Conservation (phyloP, 2,329 filamentous ascomycete genomes). For the Lanzia echinophila region DNA sequence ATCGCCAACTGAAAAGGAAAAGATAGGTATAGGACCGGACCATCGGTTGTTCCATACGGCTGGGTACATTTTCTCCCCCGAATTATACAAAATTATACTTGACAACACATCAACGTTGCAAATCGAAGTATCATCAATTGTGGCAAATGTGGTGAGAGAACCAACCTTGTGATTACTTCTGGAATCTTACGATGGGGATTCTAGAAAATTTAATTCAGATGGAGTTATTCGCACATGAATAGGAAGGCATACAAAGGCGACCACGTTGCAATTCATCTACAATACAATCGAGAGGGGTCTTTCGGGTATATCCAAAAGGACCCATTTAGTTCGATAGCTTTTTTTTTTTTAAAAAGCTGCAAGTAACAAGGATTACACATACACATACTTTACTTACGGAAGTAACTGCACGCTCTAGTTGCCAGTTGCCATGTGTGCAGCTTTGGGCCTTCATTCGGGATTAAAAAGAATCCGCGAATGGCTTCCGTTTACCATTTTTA, state of each 20-base stretch:
- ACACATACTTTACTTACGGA: not conserved
- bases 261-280: slow-evolving; percentile 27
- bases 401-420: slow-evolving; percentile 3
- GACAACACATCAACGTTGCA: slow-evolving; percentile 12
- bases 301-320: slow-evolving; percentile 2
- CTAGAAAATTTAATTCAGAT: not conserved
- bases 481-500: too few relatives aligned
- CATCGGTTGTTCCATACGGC: too few relatives aligned
- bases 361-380: not conserved
- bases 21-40: too few relatives aligned
- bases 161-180: too few relatives aligned
- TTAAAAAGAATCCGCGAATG: slow-evolving; percentile 18
- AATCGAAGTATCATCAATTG: not conserved
- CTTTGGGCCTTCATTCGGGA: slow-evolving; percentile 22
- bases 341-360: not conserved
- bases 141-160: not conserved
- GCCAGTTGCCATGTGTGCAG: not conserved
- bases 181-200: too few relatives aligned
- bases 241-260: slow-evolving; percentile 24
- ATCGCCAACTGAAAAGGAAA: too few relatives aligned
- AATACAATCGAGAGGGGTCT: slow-evolving; percentile 16
- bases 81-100: too few relatives aligned
- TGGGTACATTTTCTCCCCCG: too few relatives aligned
- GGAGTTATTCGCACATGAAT: not conserved
- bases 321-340: not conserved